phyloP scores from a whole-genome alignment of 306 rosid genomes.

The Cucurbita ficifolia region DNA sequence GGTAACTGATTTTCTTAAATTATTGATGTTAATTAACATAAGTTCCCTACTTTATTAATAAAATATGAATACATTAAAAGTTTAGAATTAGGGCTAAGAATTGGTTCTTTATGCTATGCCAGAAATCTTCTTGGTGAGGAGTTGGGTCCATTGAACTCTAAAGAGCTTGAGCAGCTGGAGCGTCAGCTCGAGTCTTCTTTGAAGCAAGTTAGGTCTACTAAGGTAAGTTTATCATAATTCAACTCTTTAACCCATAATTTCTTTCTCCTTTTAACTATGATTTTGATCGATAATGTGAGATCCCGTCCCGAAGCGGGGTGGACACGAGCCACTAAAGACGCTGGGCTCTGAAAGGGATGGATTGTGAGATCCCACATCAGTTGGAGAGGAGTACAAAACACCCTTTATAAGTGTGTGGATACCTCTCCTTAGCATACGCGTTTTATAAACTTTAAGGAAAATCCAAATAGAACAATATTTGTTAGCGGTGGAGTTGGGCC shows the following conservation, averaged over 20 bases:
- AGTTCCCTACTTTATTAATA: neutral
- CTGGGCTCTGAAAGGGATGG: too few species aligned
- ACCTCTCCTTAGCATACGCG: too few species aligned
- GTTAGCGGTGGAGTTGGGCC: too few species aligned
- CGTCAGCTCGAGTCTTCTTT: conserved; percentile 78
- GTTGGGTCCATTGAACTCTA: conserved; percentile 69
- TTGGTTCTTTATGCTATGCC: neutral
- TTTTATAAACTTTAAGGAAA: too few species aligned
- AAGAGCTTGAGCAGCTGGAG: conserved; percentile 94
- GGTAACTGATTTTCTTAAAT: conserved; percentile 26
- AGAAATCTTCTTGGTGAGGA: conserved; percentile 96
- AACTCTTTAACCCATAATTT: neutral
- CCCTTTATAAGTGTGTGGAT: too few species aligned
- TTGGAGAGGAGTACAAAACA: too few species aligned
- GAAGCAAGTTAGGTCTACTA: conserved; percentile 75
- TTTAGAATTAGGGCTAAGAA: neutral
- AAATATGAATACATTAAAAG: neutral
- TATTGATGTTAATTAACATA: neutral
- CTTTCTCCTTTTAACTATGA: neutral
- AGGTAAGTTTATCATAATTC: conserved; percentile 25
- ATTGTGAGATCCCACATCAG: too few species aligned
- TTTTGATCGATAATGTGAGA: too few species aligned
- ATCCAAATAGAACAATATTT: too few species aligned
- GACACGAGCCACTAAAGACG: too few species aligned
- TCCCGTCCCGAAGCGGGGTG: too few species aligned